A percentile compares a stretch with the other conserved stretches of the same genome.
Evolutionary conservation across 352 stramenopile species (phyloP).

Genomic region (Globisporangium acanthophoron): DNA sequence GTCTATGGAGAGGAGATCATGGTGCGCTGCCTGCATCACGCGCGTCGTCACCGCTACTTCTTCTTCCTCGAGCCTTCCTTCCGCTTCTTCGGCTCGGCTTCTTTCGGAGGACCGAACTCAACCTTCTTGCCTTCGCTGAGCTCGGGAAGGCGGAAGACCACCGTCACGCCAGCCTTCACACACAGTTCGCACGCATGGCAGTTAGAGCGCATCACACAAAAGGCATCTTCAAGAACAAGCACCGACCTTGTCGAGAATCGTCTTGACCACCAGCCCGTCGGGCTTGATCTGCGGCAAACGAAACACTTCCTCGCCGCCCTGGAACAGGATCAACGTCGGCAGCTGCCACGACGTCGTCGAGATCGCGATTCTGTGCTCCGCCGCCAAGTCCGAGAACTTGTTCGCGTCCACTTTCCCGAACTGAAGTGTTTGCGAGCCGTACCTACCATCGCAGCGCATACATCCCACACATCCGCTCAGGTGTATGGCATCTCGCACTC

Average conservation of each 20-base stretch:
- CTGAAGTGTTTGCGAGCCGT: slow-evolving; percentile 37
- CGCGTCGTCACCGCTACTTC: not conserved
- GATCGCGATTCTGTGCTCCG: slow-evolving; percentile 53
- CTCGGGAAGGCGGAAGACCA: slow-evolving; percentile 49
- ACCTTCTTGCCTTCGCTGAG: slow-evolving; percentile 44
- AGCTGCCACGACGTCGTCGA: slow-evolving; percentile 63
- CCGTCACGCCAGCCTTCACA: slow-evolving; percentile 33
- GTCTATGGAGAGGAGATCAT: too few relatives aligned
- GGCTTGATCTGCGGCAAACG: slow-evolving; percentile 51
- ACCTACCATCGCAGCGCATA: slow-evolving; percentile 15
- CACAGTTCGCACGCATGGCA: not conserved
- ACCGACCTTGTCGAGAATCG: slow-evolving; percentile 50
- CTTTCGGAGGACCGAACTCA: slow-evolving; percentile 14
- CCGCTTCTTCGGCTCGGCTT: not conserved
- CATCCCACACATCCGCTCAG: too few relatives aligned
- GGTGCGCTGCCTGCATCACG: too few relatives aligned
- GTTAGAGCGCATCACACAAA: not conserved
- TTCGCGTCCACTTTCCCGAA: slow-evolving; percentile 68
- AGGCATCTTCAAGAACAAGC: not conserved
- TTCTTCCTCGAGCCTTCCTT: slow-evolving; percentile 5
- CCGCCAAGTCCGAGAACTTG: slow-evolving; percentile 56
- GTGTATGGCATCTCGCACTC: not conserved
- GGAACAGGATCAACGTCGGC: slow-evolving; percentile 71
- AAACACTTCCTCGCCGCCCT: slow-evolving; percentile 46
- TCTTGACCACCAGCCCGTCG: slow-evolving; percentile 50